phyloP scores from a whole-genome alignment of 306 rosid species.

The Begonia fuchsioides region DNA sequence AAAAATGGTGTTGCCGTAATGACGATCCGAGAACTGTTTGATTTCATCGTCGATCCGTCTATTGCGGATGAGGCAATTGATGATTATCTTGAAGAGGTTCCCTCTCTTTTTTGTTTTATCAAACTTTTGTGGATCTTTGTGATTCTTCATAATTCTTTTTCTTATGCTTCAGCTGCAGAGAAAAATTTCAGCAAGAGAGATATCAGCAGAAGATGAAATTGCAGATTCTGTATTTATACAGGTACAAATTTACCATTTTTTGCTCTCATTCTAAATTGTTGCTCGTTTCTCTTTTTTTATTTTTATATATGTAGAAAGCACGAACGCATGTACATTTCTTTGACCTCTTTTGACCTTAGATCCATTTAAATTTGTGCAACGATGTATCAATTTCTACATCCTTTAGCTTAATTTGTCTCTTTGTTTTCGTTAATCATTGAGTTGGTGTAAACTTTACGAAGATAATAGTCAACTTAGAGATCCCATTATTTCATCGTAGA shows the following conservation, averaged over 20 bases:
- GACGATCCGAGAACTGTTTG: constrained; percentile 69
- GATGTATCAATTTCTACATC: not conserved
- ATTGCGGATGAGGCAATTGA: constrained; percentile 69
- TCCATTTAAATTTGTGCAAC: not conserved
- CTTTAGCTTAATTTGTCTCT: too few relatives aligned
- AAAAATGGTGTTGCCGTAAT: constrained; percentile 89
- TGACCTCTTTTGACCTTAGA: not conserved
- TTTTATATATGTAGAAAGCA: not conserved
- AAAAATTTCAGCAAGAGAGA: constrained; percentile 40
- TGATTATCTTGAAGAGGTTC: constrained; percentile 70
- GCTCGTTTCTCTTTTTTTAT: not conserved
- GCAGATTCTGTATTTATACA: constrained; percentile 65
- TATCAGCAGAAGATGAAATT: constrained; percentile 66
- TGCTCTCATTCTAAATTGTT: not conserved
- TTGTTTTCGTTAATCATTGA: too few relatives aligned
- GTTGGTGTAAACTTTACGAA: too few relatives aligned
- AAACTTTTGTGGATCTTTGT: not conserved
- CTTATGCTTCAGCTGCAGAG: constrained; percentile 44
- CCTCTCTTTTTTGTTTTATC: not conserved
- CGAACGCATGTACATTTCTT: not conserved
- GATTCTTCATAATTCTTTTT: not conserved
- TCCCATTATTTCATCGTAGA: too few relatives aligned
- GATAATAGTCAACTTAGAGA: too few relatives aligned
- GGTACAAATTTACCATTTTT: constrained; percentile 21
- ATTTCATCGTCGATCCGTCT: constrained; percentile 73